phyloP scores from a whole-genome alignment of 495 filamentous ascomycete genomes.

The Staphylotrichum tortipilum region DNA sequence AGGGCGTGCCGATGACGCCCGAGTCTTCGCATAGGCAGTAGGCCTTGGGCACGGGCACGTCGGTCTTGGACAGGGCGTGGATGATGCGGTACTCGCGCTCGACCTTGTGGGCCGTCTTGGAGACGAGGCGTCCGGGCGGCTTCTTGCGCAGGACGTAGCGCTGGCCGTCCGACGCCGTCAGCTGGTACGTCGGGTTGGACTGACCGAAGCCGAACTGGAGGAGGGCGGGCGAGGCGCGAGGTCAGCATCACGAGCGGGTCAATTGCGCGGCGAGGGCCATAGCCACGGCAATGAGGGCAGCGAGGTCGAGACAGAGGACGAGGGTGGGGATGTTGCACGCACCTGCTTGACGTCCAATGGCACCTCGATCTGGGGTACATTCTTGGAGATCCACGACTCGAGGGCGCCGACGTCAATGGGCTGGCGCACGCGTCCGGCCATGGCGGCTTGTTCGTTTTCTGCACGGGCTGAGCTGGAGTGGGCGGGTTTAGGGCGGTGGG shows the following conservation, averaged over 20 bases:
- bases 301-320: too few relatives aligned
- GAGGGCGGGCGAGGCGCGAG: background rate
- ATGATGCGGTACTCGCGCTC: conserved; percentile 92
- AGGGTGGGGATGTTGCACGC: conserved; percentile 16
- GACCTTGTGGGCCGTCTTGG: conserved; percentile 88
- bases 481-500: too few relatives aligned
- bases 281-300: too few relatives aligned
- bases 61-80: conserved; percentile 64
- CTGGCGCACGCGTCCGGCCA: conserved; percentile 85
- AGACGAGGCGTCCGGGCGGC: conserved; percentile 82
- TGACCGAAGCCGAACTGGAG: conserved; percentile 88
- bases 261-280: too few relatives aligned
- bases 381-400: conserved; percentile 63
- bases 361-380: conserved; percentile 69
- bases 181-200: conserved; percentile 91
- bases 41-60: conserved; percentile 79
- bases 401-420: conserved; percentile 72
- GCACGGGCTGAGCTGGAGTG: background rate
- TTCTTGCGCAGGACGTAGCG: conserved; percentile 91
- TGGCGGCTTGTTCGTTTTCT: conserved; percentile 30
- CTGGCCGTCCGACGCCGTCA: conserved; percentile 57
- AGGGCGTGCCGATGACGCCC: conserved; percentile 73
- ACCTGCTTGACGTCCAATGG: conserved; percentile 88
- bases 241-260: background rate
- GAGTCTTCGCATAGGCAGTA: conserved; percentile 80